Evolutionary conservation across 768 basidiomycete genomes (phyloP), one percentile per base, ranked within the genome.

Genomic region (Podaxis sp.): DNA sequence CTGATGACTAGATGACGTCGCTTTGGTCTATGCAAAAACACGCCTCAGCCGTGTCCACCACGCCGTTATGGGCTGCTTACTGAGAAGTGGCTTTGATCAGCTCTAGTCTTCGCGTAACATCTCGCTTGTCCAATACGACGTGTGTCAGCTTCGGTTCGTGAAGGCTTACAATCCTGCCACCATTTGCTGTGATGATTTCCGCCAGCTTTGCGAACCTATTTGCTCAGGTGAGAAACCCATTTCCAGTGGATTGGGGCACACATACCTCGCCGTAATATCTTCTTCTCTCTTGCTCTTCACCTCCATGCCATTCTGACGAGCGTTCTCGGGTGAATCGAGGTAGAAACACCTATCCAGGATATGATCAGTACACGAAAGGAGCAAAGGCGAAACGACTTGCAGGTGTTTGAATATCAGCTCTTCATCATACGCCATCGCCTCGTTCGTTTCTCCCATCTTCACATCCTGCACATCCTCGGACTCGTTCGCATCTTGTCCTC

Each of bases 121-220:
- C 94, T 8, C 89, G 86, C 74, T 91, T 91, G 76, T 95, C 91
- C 57, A 95, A 71, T 46, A 97, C 78, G 50, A 96, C 75, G 72
- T 98, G 96, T 0, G 95, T 96, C 43, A 98, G 77, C 70, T 89
- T 92, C 24, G 88, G 81, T 56, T 97, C 87, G 59, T 83, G 75
- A 2, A 97, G 78, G 59, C 82, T 83, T 11, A 82, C 87, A 7
- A 95, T 68, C 54, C 75, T 81, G 0, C 96, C 96, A 47, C 94
- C 94, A 66, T 93, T 86, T 13, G 83, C 77, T 25, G 66, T 73
- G 59, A 97, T 87, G 9, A 80, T 69, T 58, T 75, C 77, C 12
- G 77, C 74, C 6, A 89, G 65, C 58, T 84, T 71, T 29, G 67
- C 65, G 59, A 95, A 85, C 40, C 94, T 95, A 66, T 24, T 47